These are phyloP conservation scores for Jamesozyma piceae DNA, from an alignment of 805 yeast species.

Conservation along the genomic window DNA sequence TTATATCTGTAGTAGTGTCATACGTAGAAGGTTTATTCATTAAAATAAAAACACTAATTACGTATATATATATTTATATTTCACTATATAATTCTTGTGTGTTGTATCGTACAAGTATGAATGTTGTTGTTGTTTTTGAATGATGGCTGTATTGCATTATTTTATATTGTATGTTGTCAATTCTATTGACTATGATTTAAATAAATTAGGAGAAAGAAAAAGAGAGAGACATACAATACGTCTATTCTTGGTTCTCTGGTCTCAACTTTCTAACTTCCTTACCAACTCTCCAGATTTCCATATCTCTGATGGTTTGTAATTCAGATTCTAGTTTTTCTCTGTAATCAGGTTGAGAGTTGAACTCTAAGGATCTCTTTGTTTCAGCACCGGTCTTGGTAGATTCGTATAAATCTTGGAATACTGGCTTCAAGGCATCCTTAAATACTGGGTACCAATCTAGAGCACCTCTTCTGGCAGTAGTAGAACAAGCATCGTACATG, in stretches of 20 bases:
- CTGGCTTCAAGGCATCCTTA: slow-evolving; percentile 98
- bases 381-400: slow-evolving; percentile 93
- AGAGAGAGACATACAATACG: background rate
- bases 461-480: slow-evolving; percentile 99
- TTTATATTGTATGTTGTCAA: no score
- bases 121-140: no score
- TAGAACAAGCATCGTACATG: slow-evolving; percentile 99
- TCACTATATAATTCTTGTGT: no score
- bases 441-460: slow-evolving; percentile 99
- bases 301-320: slow-evolving; percentile 83
- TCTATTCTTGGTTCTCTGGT: slow-evolving; percentile 87
- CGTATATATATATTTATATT: no score
- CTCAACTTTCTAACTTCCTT: slow-evolving; percentile 99
- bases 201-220: background rate
- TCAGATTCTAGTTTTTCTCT: slow-evolving; percentile 92
- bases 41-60: no score
- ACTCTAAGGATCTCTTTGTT: slow-evolving; percentile 95
- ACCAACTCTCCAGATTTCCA: slow-evolving; percentile 99
- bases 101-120: no score
- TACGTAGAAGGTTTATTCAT: no score
- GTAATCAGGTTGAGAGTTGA: slow-evolving; percentile 98
- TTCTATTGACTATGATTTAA: slow-evolving; percentile 21
- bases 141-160: no score
- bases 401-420: slow-evolving; percentile 90
- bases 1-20: no score